Evolutionary conservation across 352 stramenopile genomes (phyloP).

Genomic region (Globisporangium yorkense): DNA sequence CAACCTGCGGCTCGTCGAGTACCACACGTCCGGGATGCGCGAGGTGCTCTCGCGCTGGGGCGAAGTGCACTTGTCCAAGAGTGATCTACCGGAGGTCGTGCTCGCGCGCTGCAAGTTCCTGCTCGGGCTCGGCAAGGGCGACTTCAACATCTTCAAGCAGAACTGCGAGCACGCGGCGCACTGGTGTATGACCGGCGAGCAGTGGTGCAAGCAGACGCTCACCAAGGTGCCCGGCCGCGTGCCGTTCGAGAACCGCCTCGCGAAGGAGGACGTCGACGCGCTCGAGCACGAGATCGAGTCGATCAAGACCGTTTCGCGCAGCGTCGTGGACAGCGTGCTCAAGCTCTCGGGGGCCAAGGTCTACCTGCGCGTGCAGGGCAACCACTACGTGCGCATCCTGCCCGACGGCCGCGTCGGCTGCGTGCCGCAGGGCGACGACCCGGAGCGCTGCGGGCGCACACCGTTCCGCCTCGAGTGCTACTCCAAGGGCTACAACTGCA

Average conservation of each 20-base stretch:
- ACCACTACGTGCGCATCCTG: slow-evolving; percentile 56
- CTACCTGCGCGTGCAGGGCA: slow-evolving; percentile 65
- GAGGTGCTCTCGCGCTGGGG: slow-evolving; percentile 78
- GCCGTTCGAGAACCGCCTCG: slow-evolving; percentile 71
- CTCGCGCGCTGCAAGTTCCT: slow-evolving; percentile 80
- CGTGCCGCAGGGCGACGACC: slow-evolving; percentile 36
- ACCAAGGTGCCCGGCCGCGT: slow-evolving; percentile 65
- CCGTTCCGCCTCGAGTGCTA: slow-evolving; percentile 73
- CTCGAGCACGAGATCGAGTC: slow-evolving; percentile 67
- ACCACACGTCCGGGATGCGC: slow-evolving; percentile 75
- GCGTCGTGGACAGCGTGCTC: slow-evolving; percentile 65
- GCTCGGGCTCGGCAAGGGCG: slow-evolving; percentile 60
- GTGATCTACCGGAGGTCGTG: slow-evolving; percentile 77
- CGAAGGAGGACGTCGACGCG: slow-evolving; percentile 69
- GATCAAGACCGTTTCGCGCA: slow-evolving; percentile 65
- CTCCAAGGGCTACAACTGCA: slow-evolving; percentile 80
- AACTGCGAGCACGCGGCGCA: slow-evolving; percentile 86
- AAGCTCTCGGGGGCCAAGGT: slow-evolving; percentile 50
- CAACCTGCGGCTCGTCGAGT: slow-evolving; percentile 77
- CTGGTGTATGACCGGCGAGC: slow-evolving; percentile 87
- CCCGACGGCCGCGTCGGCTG: slow-evolving; percentile 46
- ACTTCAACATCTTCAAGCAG: slow-evolving; percentile 87
- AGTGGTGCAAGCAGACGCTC: slow-evolving; percentile 86
- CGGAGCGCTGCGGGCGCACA: slow-evolving; percentile 42
- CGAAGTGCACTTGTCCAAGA: slow-evolving; percentile 83